Base-by-base conservation (phyloP, 345 rosid genomes). In the Gossypioides kirkii region DNA sequence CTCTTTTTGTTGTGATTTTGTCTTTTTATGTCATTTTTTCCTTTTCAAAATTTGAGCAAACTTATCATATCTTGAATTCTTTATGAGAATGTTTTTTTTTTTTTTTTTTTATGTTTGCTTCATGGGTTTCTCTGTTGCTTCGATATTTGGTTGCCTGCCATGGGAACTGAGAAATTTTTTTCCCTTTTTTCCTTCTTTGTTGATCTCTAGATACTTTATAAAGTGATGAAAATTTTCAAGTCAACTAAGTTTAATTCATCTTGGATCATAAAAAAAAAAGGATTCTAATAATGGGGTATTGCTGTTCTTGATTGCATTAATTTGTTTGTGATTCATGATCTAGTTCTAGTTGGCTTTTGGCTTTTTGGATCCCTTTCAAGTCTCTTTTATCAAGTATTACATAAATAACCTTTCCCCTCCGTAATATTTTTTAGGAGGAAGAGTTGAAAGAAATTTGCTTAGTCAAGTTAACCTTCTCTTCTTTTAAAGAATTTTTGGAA, bases 151-250 rank as follows among this genome's bases (percentile, higher is more conserved):
- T 74, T 22, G 20, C 38, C 70, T 45, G 69, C 70, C 56, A 38
- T 60, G 77, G 72, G 68, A 79, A 77, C 23, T 62, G 10, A 62
- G 65, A 4, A 22, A 68, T 45, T 5, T 26, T 42, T 58, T 11
- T 17, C 4, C 62, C 69, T 28, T 25, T 41, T 45, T 25, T 46
- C 6, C 42, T 10, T 73, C 61, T 47, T 14, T 47, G 4, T 6
- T 47, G 53, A 47, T 47, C 11, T 20, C 50, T 45, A 43, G 52
- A n/a, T 70, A 23, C 20, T 60, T 17, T 28, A 17, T 13, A 10
- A 9, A 61, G 20, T 22, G 10, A 50, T 7, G 54, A 23, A 47
- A 47, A 36, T 12, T 7, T 9, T 16, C 67, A 64, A 55, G 74
- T 70, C 42, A 42, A 76, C 17, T 63, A 9, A 49, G 45, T 60